phyloP scores from a whole-genome alignment of 164 flowering plant genomes.

The Echeveria elegans region DNA sequence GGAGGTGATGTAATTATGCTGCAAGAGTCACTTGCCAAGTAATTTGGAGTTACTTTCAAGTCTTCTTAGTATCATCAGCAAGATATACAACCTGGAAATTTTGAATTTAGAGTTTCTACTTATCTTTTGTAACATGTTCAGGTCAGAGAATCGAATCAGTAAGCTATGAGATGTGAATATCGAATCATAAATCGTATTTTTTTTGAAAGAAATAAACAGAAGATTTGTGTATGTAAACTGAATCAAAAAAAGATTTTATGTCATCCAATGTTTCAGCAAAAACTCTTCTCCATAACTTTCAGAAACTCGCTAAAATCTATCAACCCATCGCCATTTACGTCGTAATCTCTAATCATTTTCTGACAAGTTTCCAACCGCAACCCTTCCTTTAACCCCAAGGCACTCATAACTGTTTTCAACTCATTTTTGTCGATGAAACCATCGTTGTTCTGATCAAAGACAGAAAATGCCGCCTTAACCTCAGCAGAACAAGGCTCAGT shows the following conservation, averaged over 20 bases:
- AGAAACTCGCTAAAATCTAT: conserved; percentile 29
- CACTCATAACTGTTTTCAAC: conserved; percentile 31
- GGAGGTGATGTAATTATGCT: background rate
- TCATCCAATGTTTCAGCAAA: conserved; percentile 16
- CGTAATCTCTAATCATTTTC: conserved; percentile 24
- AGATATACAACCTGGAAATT: background rate
- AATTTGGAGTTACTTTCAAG: no score
- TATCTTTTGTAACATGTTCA: background rate
- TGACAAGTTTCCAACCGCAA: conserved; percentile 20
- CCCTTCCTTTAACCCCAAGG: conserved; percentile 24
- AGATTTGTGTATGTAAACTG: background rate
- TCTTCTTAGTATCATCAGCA: background rate
- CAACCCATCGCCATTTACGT: conserved; percentile 29
- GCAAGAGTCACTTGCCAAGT: background rate
- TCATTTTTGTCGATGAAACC: conserved; percentile 37
- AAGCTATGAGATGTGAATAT: background rate
- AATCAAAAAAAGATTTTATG: background rate
- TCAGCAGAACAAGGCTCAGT: conserved; percentile 34
- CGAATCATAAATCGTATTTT: background rate
- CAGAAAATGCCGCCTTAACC: conserved; percentile 30
- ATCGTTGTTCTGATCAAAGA: conserved; percentile 35
- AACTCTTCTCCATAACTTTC: conserved; percentile 25
- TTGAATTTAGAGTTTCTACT: background rate
- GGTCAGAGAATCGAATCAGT: background rate
- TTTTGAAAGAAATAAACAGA: background rate